Evolutionary conservation across 2,329 filamentous ascomycete genomes (phyloP), one percentile per base, ranked within the genome.

Genomic region (Seiridium cupressi): DNA sequence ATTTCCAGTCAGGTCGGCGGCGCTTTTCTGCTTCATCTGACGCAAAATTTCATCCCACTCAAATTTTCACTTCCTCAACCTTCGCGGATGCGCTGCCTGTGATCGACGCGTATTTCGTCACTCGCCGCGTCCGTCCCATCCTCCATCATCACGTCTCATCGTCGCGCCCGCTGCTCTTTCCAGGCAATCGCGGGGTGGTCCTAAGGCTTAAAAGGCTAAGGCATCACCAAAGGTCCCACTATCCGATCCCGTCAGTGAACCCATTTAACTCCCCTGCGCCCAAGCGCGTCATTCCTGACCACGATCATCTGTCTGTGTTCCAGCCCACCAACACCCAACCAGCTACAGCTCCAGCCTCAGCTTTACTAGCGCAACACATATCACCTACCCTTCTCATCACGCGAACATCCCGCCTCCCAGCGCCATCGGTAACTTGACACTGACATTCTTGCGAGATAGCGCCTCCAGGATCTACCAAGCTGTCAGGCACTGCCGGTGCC

Each of bases 161-260:
- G 9, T 35, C 31, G 18, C 35, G 9, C n/a, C 4, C 8, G 11
- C 47, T 18, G 13, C 49, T 40, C 32, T 11, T 35, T 51, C 11
- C 31, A n/a, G 11, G 11, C 10, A 51, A 51, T 55, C 53, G 53
- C 53, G 53, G 53, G 53, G 53, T 55, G 53, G 42, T 55, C 53
- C 53, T 32, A 18, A 55, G 53, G 53, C 49, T 38, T 35, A 51
- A 32, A 51, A 31, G 46, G 32, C 31, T 40, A 51, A 51, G 49
- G 49, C 49, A 51, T 51, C 49, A 18, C 38, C 10, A 18, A 38
- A 18, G 49, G 32, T 51, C 49, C 49, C 49, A 34, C 49, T 35
- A 51, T n/a, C 9, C 32, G 35, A 32, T 36, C 9, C 11, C 18
- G 49, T 51, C 47, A 49, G 8, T 49, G 47, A 26, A 49, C 47